phyloP scores from a whole-genome alignment of 2,329 filamentous ascomycete genomes.

The Mycosphaerella arachidis region DNA sequence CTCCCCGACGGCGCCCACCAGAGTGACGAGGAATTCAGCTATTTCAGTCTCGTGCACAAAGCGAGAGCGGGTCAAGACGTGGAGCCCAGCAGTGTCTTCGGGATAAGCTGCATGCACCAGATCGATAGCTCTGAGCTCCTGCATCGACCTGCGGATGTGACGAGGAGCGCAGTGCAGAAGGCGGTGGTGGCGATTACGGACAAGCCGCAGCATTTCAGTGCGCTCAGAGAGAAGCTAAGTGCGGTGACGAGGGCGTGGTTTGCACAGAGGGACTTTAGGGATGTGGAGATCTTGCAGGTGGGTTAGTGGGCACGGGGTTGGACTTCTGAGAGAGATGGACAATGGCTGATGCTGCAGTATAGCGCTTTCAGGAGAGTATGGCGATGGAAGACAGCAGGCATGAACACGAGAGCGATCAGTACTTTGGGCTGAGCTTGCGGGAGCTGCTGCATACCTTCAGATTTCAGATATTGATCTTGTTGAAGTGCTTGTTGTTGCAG shows the following conservation, averaged over 20 bases:
- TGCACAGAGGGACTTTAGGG: slow-evolving; percentile 86
- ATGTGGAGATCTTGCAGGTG: slow-evolving; percentile 77
- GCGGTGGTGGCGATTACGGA: slow-evolving; percentile 94
- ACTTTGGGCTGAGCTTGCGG: slow-evolving; percentile 62
- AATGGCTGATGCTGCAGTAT: slow-evolving; percentile 25
- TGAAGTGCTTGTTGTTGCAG: slow-evolving; percentile 90
- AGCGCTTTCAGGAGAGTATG: slow-evolving; percentile 86
- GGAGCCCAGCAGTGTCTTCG: slow-evolving; percentile 63
- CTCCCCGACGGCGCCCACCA: slow-evolving; percentile 92
- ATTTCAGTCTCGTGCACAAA: slow-evolving; percentile 73
- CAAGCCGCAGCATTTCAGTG: slow-evolving; percentile 82
- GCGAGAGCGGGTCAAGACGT: slow-evolving; percentile 26
- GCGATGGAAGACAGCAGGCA: slow-evolving; percentile 55
- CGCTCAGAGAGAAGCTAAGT: slow-evolving; percentile 81
- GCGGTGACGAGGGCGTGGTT: slow-evolving; percentile 97
- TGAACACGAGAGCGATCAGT: slow-evolving; percentile 75
- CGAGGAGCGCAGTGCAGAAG: slow-evolving; percentile 96
- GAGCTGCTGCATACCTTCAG: slow-evolving; percentile 93
- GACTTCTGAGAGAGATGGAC: neutral
- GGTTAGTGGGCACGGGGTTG: slow-evolving; percentile 19
- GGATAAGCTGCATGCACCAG: slow-evolving; percentile 91
- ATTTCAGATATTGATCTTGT: slow-evolving; percentile 86
- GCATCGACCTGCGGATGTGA: slow-evolving; percentile 80
- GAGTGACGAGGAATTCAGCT: slow-evolving; percentile 94
- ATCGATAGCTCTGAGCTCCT: slow-evolving; percentile 74